Base-by-base conservation (phyloP, 2,329 filamentous ascomycete species). In the Calonectria pseudoturangicola region DNA sequence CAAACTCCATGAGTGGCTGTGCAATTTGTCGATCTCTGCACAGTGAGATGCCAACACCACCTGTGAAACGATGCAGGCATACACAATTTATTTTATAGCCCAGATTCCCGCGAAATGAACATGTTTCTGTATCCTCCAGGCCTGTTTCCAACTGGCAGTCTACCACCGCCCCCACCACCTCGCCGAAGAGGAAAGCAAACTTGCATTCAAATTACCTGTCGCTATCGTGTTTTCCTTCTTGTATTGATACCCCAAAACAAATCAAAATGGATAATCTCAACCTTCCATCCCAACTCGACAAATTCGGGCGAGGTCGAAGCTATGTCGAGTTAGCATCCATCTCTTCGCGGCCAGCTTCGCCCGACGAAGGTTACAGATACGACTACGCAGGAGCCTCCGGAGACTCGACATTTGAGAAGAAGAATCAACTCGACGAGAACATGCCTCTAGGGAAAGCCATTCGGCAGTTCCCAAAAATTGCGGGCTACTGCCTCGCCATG, bases 401-500 rank as follows among this genome's bases (percentile, higher is more conserved):
- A 4, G 10, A 28, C 6, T 39, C 64, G 4, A 4, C 36, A 4
- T 58, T 65, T 2, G 62, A 47, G 4, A 28, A 64, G 2, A 67
- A 50, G n/a, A 43, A 72, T 2, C 67, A 73, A 0, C 45, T 66
- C 0, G 76, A 80, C 1, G 66, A 74, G 0, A 75, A 79, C 0
- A 65, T 82, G 15, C 75, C 79, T 0, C 68, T 82, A 0, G 73
- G 81, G 0, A 68, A 81, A 45, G 80, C 80, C 13, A 73, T 82
- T 0, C 76, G 74, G 18, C 66, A 47, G 0, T 81, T 82, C 28
- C 81, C 81, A 18, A 82, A 79, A 16, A 62, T 82, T 1, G 75
- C 76, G 4, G 74, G 54, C 0, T 82, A 80, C 36, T 81, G 78
- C 12, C 62, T 82, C 2, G 76, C 71, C 15, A 75, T 83, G 56